Percentiles rank a stretch among this genome's conserved stretches.
Conservation (phyloP, 306 rosid genomes). For the Lotus japonicus region DNA sequence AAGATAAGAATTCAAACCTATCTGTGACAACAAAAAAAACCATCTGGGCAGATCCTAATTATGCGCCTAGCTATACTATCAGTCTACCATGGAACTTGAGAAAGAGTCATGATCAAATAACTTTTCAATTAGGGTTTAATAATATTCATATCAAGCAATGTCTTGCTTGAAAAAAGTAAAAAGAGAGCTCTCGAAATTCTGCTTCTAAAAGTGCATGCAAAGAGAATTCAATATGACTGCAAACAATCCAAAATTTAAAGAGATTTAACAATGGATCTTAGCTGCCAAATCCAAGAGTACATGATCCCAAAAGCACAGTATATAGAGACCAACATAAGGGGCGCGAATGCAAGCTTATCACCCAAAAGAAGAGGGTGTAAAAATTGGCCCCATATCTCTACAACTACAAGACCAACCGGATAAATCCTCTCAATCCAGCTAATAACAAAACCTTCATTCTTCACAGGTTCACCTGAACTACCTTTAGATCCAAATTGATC, state of each 20-base stretch:
- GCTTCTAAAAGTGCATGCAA: neutral
- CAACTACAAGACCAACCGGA: conserved; percentile 53
- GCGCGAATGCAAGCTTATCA: conserved; percentile 61
- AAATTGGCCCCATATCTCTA: conserved; percentile 81
- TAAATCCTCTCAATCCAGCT: conserved; percentile 48
- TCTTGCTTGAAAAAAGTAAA: too few relatives aligned
- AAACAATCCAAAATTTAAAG: conserved; percentile 6
- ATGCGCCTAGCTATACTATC: neutral
- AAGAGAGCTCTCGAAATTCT: too few relatives aligned
- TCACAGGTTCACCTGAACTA: neutral
- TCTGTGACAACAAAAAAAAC: too few relatives aligned
- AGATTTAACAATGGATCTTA: conserved; percentile 42
- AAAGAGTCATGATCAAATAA: neutral
- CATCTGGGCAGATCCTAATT: neutral
- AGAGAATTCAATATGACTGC: neutral
- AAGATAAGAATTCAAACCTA: too few relatives aligned
- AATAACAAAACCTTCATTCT: conserved; percentile 32
- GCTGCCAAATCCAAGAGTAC: conserved; percentile 92
- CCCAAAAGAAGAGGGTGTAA: conserved; percentile 70
- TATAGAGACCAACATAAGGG: conserved; percentile 70
- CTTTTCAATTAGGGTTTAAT: neutral
- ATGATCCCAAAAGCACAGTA: conserved; percentile 67
- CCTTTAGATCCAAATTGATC: conserved; percentile 14
- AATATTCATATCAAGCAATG: neutral
- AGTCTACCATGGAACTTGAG: neutral